Base-by-base conservation (phyloP, 176 grass and related monocot species). In the Oryza officinalis region DNA sequence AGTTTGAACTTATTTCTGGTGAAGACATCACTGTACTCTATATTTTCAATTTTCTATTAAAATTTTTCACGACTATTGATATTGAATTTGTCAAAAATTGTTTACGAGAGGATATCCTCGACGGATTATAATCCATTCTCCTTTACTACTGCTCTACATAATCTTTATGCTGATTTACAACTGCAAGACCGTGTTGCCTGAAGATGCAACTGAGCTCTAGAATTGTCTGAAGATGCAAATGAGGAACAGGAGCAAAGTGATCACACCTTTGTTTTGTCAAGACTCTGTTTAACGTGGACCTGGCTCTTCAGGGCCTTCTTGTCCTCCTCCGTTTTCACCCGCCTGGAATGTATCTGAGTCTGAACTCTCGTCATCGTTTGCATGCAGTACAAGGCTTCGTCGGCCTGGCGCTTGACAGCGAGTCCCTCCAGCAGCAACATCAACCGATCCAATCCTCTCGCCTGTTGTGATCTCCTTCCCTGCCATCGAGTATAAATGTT, bases 311-410 rank as follows among this genome's bases (percentile, higher is more conserved):
- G 60, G 59, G 84, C 86, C 76, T 88, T 89, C 67, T 94, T 97
- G 81, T 97, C 92, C 38, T 94, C 90, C 30, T 87, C 87, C 37
- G 87, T 94, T 79, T 90, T 91, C 4, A 94, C 67, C 72, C 95
- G 93, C 74, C 95, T 85, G 0, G 90, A 65, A 71, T 81, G 81
- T 27, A 94, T 81, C 84, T 97, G 95, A 0, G 90, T 93, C 71
- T 94, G 95, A 38, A 94, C 70, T 23, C 90, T 93, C 8, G 95
- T 88, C 88, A 94, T 43, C 25, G 68, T 72, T 63, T 97, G 95
- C 90, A 90, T 91, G 63, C 84, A 87, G 78, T 81, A 89, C 52
- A 97, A 46, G 2, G 92, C 81, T 10, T 81, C 88, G 52, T 81
- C 37, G 0, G 95, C 90, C 31, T 93, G 95, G 22, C 88, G 95